A percentile compares a stretch with the other conserved stretches of the same genome.
These are phyloP conservation scores for Pichia rugopelliculosa DNA, from an alignment of 805 yeast genomes.

Conservation along the genomic window DNA sequence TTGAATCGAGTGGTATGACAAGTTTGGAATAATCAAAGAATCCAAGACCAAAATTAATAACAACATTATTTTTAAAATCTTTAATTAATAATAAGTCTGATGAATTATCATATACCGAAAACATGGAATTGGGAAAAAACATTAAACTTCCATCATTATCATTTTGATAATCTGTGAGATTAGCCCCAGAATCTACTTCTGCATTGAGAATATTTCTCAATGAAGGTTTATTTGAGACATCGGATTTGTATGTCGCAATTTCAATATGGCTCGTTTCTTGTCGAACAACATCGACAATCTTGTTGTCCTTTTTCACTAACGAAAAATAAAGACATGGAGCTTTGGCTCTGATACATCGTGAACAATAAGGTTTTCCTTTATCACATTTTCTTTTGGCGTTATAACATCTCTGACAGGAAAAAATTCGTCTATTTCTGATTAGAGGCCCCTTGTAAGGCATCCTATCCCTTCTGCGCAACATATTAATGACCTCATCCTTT, in stretches of 20 bases:
- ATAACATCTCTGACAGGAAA: conserved; percentile 18
- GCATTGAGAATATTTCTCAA: conserved; percentile 4
- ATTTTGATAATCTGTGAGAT: conserved; percentile 15
- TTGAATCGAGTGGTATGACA: conserved; percentile 10
- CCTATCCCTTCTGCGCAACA: not conserved
- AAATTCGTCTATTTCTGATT: conserved; percentile 14
- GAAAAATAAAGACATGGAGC: conserved; percentile 17
- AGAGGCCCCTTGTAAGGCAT: not conserved
- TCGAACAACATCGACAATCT: conserved; percentile 4
- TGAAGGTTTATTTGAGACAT: not conserved
- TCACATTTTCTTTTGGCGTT: conserved; percentile 17
- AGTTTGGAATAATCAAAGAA: conserved; percentile 16
- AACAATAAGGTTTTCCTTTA: conserved; percentile 12
- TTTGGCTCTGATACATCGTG: conserved; percentile 11
- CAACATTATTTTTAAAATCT: conserved; percentile 7
- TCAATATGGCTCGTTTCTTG: not conserved
- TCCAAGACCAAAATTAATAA: conserved; percentile 1
- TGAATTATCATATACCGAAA: conserved; percentile 17
- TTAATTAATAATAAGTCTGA: conserved; percentile 15
- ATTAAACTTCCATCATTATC: conserved; percentile 15
- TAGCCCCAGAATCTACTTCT: conserved; percentile 14
- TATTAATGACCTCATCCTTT: not conserved
- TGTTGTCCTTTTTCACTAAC: conserved; percentile 6
- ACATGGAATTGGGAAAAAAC: conserved; percentile 17
- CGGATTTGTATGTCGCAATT: not conserved